Evolutionary conservation across 2,329 filamentous ascomycete genomes (phyloP), one percentile per base, ranked within the genome.

Genomic region (Sporothrix euskadiensis): DNA sequence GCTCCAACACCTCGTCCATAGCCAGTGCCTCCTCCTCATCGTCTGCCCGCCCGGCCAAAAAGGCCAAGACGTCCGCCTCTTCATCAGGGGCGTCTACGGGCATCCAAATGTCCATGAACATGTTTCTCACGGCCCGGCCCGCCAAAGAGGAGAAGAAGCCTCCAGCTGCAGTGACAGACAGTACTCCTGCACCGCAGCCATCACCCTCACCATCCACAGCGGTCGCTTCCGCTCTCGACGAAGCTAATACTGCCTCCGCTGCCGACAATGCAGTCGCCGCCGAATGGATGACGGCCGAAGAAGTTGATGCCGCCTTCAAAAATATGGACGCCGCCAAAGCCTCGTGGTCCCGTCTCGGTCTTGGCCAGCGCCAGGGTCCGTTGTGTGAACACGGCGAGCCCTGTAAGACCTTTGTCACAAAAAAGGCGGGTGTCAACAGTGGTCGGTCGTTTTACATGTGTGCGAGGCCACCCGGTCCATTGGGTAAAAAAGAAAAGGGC

Each of bases 341-440:
- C 79, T 91, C 91, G 30, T 98, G 96, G 96, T 90, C 89, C 4
- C 94, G 91, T 79, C 85, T 98, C 16, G 90, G 19, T 94, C 91
- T 80, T 90, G 92, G 73, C 83, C 88, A 1, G 85, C 75, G 71
- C 32, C 70, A 73, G 74, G 71, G 89, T 0, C 96, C 96, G 0
- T 88, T 87, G 73, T 99, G 96, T 80, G 94, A 98, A 66, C 96
- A 99, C 79, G 86, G 89, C 71, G 94, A 98, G 78, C 92, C 93
- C 2, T 98, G 96, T 81, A 92, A 94, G 76, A 93, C 87, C 76
- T 84, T 95, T 70, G 87, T 90, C 22, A 97, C 94, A 0, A 98
- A 95, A 83, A 98, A 98, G 80, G 86, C 93, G 0, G 96, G 96
- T 1, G 84, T 93, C 75, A 99, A 98, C 78, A 91, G 80, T 82